Percentiles rank a stretch among this genome's conserved stretches.
These are phyloP conservation scores for Penicillium sp. DNA, from an alignment of 2,329 filamentous ascomycete genomes.

Conservation along the genomic window DNA sequence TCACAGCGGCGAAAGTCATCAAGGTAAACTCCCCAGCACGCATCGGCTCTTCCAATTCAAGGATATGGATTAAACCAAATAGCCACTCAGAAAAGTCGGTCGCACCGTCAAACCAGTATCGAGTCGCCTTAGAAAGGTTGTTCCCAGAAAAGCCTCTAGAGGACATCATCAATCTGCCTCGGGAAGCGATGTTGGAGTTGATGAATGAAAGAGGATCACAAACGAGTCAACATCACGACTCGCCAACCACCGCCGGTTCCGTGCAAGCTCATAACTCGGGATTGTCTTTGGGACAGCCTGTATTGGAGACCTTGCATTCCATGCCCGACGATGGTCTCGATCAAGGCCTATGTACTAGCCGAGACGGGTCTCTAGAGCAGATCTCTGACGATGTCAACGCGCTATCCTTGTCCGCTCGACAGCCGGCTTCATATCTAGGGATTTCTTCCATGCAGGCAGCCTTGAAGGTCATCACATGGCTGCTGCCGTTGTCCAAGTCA, in stretches of 20 bases:
- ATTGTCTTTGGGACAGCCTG: slow-evolving; percentile 48
- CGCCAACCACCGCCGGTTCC: slow-evolving; percentile 51
- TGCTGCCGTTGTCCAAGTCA: slow-evolving; percentile 52
- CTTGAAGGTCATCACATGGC: slow-evolving; percentile 66
- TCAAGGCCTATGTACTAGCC: slow-evolving; percentile 48
- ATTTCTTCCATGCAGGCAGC: slow-evolving; percentile 76
- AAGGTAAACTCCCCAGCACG: slow-evolving; percentile 52
- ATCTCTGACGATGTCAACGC: slow-evolving; percentile 73
- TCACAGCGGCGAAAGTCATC: slow-evolving; percentile 77
- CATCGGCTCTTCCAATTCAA: not conserved
- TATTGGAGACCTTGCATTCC: slow-evolving; percentile 65
- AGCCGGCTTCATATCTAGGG: slow-evolving; percentile 67
- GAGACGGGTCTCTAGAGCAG: slow-evolving; percentile 57
- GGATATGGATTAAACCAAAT: slow-evolving; percentile 4
- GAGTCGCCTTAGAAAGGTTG: slow-evolving; percentile 61
- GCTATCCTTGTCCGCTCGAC: slow-evolving; percentile 63
- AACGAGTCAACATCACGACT: slow-evolving; percentile 38
- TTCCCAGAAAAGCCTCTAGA: slow-evolving; percentile 62
- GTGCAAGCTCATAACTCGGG: slow-evolving; percentile 37
- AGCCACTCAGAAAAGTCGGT: slow-evolving; percentile 12
- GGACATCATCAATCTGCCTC: slow-evolving; percentile 56
- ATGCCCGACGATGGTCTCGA: slow-evolving; percentile 64
- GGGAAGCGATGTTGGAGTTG: slow-evolving; percentile 61
- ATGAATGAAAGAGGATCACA: slow-evolving; percentile 38
- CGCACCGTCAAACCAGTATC: slow-evolving; percentile 53